Conservation (phyloP, 768 basidiomycete species). For the Auriscalpium orientale region DNA sequence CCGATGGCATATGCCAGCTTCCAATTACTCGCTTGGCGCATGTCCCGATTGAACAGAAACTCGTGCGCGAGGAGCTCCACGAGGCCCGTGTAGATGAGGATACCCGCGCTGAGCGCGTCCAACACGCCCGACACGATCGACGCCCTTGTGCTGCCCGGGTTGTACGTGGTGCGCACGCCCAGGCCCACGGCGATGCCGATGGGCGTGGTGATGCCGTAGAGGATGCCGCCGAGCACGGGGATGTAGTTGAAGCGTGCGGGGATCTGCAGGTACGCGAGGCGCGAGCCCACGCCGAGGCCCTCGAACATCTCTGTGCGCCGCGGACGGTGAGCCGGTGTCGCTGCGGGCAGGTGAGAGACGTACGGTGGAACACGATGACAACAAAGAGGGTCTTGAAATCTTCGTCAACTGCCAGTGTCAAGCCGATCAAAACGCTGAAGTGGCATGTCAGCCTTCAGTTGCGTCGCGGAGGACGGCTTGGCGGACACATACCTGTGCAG, state of each 20-base stretch:
- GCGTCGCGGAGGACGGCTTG: too few relatives aligned
- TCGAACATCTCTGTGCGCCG: constrained; percentile 76
- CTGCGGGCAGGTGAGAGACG: constrained; percentile 23
- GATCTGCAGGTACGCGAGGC: constrained; percentile 72
- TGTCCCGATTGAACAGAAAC: constrained; percentile 83
- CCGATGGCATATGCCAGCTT: constrained; percentile 65
- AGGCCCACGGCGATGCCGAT: constrained; percentile 83
- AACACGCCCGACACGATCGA: constrained; percentile 79
- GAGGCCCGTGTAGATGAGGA: constrained; percentile 80
- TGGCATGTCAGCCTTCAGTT: too few relatives aligned
- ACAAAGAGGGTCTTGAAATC: constrained; percentile 81
- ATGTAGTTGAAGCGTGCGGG: constrained; percentile 46
- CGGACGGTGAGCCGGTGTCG: neutral
- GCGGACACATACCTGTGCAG: constrained; percentile 53
- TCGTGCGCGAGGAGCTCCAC: constrained; percentile 94
- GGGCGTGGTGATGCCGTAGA: constrained; percentile 78
- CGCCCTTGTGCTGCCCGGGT: constrained; percentile 68
- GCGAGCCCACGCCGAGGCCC: constrained; percentile 87
- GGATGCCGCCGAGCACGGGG: constrained; percentile 48
- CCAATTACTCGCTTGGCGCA: constrained; percentile 58
- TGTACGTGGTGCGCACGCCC: constrained; percentile 70
- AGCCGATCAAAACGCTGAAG: constrained; percentile 69
- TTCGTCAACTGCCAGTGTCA: constrained; percentile 80
- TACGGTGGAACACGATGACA: constrained; percentile 89
- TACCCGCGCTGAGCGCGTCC: constrained; percentile 81